Base-by-base conservation (phyloP, 2,329 filamentous ascomycete species). In the Cladosporium sp. region DNA sequence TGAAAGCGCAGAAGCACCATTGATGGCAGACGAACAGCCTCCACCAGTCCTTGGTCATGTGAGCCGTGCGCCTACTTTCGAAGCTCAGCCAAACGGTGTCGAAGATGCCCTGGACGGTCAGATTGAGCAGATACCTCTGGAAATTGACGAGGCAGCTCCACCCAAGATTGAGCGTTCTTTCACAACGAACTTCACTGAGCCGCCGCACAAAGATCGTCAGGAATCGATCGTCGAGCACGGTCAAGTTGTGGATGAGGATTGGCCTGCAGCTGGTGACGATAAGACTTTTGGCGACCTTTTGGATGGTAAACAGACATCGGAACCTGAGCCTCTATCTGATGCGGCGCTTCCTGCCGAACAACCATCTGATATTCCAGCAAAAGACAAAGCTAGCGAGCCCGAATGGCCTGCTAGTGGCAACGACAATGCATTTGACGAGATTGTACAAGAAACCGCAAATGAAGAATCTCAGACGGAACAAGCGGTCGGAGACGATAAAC, bases 1-100 rank as follows among this genome's bases (percentile, higher is more conserved):
- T 19, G 77, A 80, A 55, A 75, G 74, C 55, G 72, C 69, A 12
- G 67, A 70, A 34, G 73, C 70, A 11, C 75, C 77, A 4, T 63
- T 80, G 39, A 69, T 80, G 43, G 67, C 71, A 14, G 74, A 78
- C 56, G 67, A 74, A 14, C 73, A 74, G 51, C 61, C 62, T 14
- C 57, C 63, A 20, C 70, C 75, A 5, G 69, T 70, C 1, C 60
- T 62, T 28, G 49, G 58, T 12, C 59, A 51, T 36, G 58, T 61
- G 6, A 63, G 60, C 43, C 17, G 61, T 8, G 60, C 59, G 22
- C 51, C 63, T 6, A 64, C 62, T 30, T 55, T 60, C 22, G 40
- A 55, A 51, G 12, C 38, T 30, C 45, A 43, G 43, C 42, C 36
- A 20, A 34, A 47, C 25, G 42, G 40, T 1, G 17, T 55, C 20